Evolutionary conservation across 371 early-diverging fungal species (phyloP), one percentile per base, ranked within the genome.

Genomic region (Phascolomyces articulosus): DNA sequence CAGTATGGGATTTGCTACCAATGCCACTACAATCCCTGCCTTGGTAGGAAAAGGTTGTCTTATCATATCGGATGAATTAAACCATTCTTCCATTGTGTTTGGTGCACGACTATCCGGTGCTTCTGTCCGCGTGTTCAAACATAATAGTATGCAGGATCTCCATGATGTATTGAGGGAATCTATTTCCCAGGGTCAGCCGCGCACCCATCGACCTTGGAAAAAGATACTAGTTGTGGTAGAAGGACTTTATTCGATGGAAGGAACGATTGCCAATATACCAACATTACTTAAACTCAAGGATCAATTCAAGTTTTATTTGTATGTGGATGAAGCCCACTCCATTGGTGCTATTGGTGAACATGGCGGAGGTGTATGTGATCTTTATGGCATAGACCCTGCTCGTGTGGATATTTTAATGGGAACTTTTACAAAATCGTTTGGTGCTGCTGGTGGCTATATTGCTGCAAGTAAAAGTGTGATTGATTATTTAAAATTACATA

Each of bases 161-260:
- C 99, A 98, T 71, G 68, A 78, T 28, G 88, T 96, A 31, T 84
- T 99, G 57, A 89, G 96, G 54, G 92, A 95, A 68, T 85, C 93
- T 58, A 98, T 99, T 60, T 85, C 98, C 23, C 98, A 99, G 77
- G 99, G 99, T 23, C 99, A 99, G 78, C 99, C 99, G 31, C 90
- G 96, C 49, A 99, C 98, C 3, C 98, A 98, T 77, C 91, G 98
- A 38, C 95, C 98, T 15, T 99, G 99, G 99, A 96, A 96, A 77
- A 98, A 97, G 85, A 98, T 99, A 69, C 77, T 99, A 64, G 93
- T 99, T 8, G 86, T 99, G 31, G 96, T 99, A n/a, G 99, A 99
- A 79, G 99, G 99, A 57, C 84, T 99, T 26, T 99, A 90, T 64
- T 98, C 98, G 11, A 99, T 99, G 99, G 99, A 99, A 77, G 99